Conservation (phyloP, 805 yeast species). For the Candida glaebosa region DNA sequence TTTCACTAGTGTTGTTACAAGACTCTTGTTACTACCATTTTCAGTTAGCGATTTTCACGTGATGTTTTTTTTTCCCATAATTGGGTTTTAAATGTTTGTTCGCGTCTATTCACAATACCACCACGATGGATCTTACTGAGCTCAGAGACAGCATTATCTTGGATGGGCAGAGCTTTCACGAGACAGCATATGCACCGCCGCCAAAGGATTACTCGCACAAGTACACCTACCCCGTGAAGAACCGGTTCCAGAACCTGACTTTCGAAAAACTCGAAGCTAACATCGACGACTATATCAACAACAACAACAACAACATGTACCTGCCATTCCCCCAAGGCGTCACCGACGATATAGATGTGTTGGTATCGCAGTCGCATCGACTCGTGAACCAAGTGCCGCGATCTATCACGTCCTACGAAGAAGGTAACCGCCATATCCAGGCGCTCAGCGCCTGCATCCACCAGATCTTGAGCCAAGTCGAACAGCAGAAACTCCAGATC, state of each 20-base stretch:
- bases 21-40: no score
- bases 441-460: constrained; percentile 25
- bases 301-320: not conserved
- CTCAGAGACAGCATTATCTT: not conserved
- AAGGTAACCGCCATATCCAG: constrained; percentile 24
- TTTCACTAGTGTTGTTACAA: no score
- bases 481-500: not conserved
- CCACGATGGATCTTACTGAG: not conserved
- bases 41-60: not conserved
- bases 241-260: not conserved
- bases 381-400: constrained; percentile 21
- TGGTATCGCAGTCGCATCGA: constrained; percentile 28
- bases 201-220: not conserved
- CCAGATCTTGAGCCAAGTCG: constrained; percentile 20
- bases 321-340: not conserved
- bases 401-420: constrained; percentile 13
- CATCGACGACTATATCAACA: constrained; percentile 4
- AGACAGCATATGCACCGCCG: no score
- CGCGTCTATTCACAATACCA: not conserved
- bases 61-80: not conserved
- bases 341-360: constrained; percentile 15
- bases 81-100: no score
- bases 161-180: not conserved
- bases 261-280: constrained; percentile 2
- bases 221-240: not conserved